A percentile compares a stretch with the other conserved stretches of the same genome.
Evolutionary conservation across 164 flowering plant genomes (phyloP).

Genomic region (Euptelea pleiosperma): DNA sequence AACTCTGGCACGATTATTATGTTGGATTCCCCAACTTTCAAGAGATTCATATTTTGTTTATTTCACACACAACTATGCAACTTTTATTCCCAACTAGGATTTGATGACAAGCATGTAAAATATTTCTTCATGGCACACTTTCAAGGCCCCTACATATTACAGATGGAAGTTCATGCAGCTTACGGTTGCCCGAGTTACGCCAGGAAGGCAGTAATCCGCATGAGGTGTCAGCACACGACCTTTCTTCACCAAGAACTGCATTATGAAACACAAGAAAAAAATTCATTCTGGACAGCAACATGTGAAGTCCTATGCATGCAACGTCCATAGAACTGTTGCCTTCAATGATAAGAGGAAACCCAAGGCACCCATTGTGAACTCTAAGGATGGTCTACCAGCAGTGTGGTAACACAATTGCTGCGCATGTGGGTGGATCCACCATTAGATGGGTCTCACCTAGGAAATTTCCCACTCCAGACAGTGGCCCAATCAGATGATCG

Average conservation of each 20-base stretch:
- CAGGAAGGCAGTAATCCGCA: conserved; percentile 97
- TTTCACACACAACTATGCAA: too few species aligned
- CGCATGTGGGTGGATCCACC: too few species aligned
- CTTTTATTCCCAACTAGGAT: too few species aligned
- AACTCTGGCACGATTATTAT: too few species aligned
- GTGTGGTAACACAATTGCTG: too few species aligned
- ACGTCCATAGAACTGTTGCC: neutral
- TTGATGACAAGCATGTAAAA: too few species aligned
- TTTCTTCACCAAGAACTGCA: conserved; percentile 93
- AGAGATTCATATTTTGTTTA: neutral
- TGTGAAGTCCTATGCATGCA: neutral
- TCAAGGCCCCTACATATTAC: too few species aligned
- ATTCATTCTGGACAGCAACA: conserved; percentile 4
- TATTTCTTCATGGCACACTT: neutral
- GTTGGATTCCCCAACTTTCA: neutral
- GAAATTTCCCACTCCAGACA: too few species aligned
- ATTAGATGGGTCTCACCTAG: too few species aligned
- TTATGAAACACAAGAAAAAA: conserved; percentile 5
- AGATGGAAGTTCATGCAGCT: conserved; percentile 29
- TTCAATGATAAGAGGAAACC: neutral
- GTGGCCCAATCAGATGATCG: too few species aligned
- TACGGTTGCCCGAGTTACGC: conserved; percentile 91
- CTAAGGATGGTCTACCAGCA: too few species aligned
- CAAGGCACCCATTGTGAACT: neutral
- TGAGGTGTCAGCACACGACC: conserved; percentile 88